These are phyloP conservation scores for Nitzschia sp. DNA, from an alignment of 108 stramenopile species.

Conservation along the genomic window DNA sequence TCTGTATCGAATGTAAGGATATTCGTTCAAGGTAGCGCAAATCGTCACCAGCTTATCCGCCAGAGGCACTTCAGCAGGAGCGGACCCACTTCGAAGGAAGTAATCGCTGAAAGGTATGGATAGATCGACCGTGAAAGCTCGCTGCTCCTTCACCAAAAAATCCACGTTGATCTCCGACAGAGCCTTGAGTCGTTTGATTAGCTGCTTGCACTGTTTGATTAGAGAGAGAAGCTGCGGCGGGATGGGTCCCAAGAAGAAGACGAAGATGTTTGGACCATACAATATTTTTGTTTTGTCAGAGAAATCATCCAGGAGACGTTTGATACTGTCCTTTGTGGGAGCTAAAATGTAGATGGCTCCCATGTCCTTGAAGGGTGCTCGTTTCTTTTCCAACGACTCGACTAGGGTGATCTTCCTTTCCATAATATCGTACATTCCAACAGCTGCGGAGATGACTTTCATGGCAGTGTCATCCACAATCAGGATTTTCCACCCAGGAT, in stretches of 20 bases:
- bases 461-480: slow-evolving; percentile 76
- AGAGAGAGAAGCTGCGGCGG: slow-evolving; percentile 61
- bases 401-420: slow-evolving; percentile 88
- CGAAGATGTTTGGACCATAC: slow-evolving; percentile 84
- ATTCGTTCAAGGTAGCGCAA: slow-evolving; percentile 97
- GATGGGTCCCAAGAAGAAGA: slow-evolving; percentile 86
- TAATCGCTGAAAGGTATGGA: slow-evolving; percentile 43
- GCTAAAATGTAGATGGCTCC: slow-evolving; percentile 88
- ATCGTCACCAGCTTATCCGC: slow-evolving; percentile 90
- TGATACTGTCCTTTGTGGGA: slow-evolving; percentile 80
- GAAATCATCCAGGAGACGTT: slow-evolving; percentile 72
- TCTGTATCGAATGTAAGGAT: slow-evolving; percentile 92
- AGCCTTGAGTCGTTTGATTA: slow-evolving; percentile 84
- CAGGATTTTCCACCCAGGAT: slow-evolving; percentile 66
- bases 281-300: slow-evolving; percentile 50
- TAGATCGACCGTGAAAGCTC: slow-evolving; percentile 92
- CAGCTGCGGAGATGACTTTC: slow-evolving; percentile 78
- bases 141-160: slow-evolving; percentile 88
- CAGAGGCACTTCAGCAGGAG: slow-evolving; percentile 42
- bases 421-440: slow-evolving; percentile 95
- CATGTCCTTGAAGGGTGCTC: slow-evolving; percentile 95
- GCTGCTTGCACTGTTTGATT: slow-evolving; percentile 83
- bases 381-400: slow-evolving; percentile 81
- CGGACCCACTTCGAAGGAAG: slow-evolving; percentile 34
- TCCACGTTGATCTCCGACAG: slow-evolving; percentile 92